phyloP scores from a whole-genome alignment of 139 green algal genomes.

The Volvox reticuliferus region DNA sequence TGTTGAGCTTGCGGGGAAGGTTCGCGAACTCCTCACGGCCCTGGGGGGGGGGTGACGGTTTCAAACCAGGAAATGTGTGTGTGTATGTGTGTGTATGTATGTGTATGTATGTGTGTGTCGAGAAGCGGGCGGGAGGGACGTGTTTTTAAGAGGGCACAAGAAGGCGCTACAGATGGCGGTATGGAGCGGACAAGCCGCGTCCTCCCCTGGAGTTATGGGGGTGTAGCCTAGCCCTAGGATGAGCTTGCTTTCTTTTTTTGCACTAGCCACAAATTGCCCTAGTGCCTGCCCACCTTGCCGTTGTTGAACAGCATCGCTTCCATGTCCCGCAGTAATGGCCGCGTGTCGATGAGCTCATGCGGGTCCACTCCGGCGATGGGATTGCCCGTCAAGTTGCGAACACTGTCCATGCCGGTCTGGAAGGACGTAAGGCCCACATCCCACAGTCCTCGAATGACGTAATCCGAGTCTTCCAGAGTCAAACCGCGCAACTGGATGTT shows the following conservation, averaged over 20 bases:
- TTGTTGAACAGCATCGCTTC: conserved; percentile 75
- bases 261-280: too few relatives aligned
- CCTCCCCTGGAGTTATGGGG: too few relatives aligned
- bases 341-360: conserved; percentile 92
- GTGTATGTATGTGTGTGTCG: too few relatives aligned
- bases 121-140: too few relatives aligned
- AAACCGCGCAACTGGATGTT: conserved; percentile 97
- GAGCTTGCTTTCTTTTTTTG: too few relatives aligned
- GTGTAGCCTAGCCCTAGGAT: too few relatives aligned
- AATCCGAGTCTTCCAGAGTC: conserved; percentile 63
- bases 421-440: conserved; percentile 79
- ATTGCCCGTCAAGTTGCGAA: conserved; percentile 93
- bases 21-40: conserved; percentile 93
- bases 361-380: conserved; percentile 85
- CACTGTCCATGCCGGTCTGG: conserved; percentile 97
- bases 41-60: background rate
- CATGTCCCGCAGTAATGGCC: conserved; percentile 64
- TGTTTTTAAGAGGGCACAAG: background rate
- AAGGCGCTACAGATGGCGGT: background rate
- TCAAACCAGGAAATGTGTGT: too few relatives aligned
- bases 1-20: conserved; percentile 98
- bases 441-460: conserved; percentile 28
- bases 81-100: too few relatives aligned
- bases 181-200: too few relatives aligned
- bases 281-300: conserved; percentile 47